Evolutionary conservation across 1,139 yeast species (phyloP).

Genomic region (Debaryomycetaceae sp.): DNA sequence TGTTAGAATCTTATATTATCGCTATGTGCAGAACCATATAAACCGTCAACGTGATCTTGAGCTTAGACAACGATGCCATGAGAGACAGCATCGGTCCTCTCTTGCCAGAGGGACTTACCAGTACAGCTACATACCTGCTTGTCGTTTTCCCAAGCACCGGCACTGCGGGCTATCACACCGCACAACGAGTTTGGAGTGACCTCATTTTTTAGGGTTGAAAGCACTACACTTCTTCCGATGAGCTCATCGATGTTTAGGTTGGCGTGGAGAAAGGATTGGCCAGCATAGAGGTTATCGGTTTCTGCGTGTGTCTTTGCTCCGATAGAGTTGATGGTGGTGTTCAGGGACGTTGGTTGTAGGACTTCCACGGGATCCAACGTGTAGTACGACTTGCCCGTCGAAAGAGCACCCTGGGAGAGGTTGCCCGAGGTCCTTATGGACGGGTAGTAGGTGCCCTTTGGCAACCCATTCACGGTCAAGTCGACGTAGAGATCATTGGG

Average conservation of each 20-base stretch:
- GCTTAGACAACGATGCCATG: constrained; percentile 41
- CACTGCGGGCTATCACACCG: constrained; percentile 93
- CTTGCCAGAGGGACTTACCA: constrained; percentile 96
- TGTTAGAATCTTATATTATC: not conserved
- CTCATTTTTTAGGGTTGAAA: constrained; percentile 42
- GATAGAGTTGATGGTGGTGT: constrained; percentile 35
- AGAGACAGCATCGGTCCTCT: constrained; percentile 66
- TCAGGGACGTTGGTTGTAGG: constrained; percentile 26
- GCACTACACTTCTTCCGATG: constrained; percentile 78
- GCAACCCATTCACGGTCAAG: constrained; percentile 70
- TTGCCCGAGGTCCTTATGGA: constrained; percentile 71
- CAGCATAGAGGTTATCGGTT: constrained; percentile 32
- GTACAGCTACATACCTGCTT: constrained; percentile 92
- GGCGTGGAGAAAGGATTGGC: constrained; percentile 64
- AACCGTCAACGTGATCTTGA: not conserved
- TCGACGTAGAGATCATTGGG: constrained; percentile 58
- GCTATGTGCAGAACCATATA: not conserved
- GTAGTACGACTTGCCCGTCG: constrained; percentile 57
- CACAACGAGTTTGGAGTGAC: constrained; percentile 49
- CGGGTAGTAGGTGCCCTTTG: constrained; percentile 65
- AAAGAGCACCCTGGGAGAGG: constrained; percentile 66
- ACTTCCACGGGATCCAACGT: constrained; percentile 49
- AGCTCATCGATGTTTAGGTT: constrained; percentile 56
- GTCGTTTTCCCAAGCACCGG: constrained; percentile 96
- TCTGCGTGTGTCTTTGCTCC: constrained; percentile 29